Evolutionary conservation across 2,329 filamentous ascomycete genomes (phyloP).

Genomic region (Clonostachys solani): DNA sequence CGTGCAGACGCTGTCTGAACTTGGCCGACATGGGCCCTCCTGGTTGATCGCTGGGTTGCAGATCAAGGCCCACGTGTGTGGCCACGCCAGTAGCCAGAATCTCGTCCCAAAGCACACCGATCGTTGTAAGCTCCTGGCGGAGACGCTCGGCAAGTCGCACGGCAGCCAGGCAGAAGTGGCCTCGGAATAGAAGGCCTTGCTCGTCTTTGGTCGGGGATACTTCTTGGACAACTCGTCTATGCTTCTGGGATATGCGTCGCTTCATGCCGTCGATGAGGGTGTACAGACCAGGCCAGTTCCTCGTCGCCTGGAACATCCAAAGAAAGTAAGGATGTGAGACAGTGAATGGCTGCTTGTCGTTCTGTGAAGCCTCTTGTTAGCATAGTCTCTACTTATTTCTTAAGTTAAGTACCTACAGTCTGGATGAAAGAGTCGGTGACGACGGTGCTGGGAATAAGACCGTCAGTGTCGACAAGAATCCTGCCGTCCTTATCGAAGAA

Average conservation of each 20-base stretch:
- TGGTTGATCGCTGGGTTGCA: too few species aligned
- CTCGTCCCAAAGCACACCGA: constrained; percentile 72
- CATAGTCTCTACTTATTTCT: too few species aligned
- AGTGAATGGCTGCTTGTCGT: constrained; percentile 67
- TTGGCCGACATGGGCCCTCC: too few species aligned
- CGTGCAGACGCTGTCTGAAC: too few species aligned
- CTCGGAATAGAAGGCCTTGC: constrained; percentile 56
- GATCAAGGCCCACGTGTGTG: too few species aligned
- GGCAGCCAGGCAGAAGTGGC: constrained; percentile 79
- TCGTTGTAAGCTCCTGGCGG: constrained; percentile 54
- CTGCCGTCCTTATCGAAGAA: constrained; percentile 64
- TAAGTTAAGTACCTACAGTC: too few species aligned
- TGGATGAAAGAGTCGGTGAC: constrained; percentile 76
- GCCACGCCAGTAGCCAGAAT: constrained; percentile 60
- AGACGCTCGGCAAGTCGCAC: constrained; percentile 67
- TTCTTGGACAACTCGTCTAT: too few species aligned
- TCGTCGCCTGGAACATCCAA: constrained; percentile 80
- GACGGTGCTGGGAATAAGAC: constrained; percentile 66
- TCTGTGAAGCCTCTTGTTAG: neutral
- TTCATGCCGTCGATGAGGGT: constrained; percentile 34
- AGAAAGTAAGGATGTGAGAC: constrained; percentile 76
- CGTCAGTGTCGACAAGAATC: constrained; percentile 66
- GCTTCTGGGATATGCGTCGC: neutral
- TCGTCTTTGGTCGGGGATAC: neutral
- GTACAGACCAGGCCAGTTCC: constrained; percentile 68